Evolutionary conservation across 345 rosid genomes (phyloP), one percentile per base, ranked within the genome.

Genomic region (Sonneratia caseolaris): DNA sequence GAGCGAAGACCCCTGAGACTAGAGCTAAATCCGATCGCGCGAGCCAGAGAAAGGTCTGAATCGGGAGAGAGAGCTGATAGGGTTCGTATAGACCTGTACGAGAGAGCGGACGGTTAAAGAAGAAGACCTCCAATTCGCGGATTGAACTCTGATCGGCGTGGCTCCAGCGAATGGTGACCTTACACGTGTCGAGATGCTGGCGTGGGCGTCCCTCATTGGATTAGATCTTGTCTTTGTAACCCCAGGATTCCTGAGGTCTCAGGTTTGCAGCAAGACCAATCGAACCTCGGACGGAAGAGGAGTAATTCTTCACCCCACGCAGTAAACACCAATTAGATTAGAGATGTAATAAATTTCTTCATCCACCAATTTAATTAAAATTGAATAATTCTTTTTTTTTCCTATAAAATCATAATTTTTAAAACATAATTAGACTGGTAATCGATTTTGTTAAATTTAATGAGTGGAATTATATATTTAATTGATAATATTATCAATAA

Each of bases 11-110:
- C 24, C 71, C 53, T 56, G 19, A 42, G 69, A 16, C 5, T 38
- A 53, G 47, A 22, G 68, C 35, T 74, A 62, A 55, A 69, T 40
- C 32, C 38, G 66, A 27, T 56, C 51, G 76, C 37, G 51, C 45
- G 53, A 19, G 66, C 24, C 21, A 57, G 48, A 1, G 24, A 47
- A 35, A 1, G 16, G 8, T 1, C 49, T 55, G 66, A 36, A 68
- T 12, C 18, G 65, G 32, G 38, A 8, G 1, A 45, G 70, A 71
- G 75, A 71, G 68, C 47, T 64, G 71, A 48, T 0, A 6, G 0
- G 2, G 24, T 48, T 74, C 74, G 72, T 43, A 66, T 62, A 14
- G 35, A 36, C 21, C 37, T 18, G 11, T 1, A 65, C 70, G 57
- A 53, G 78, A 64, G 66, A 43, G 1, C 1, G 0, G 0, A 5